Percentiles rank a stretch among this genome's conserved stretches.
These are phyloP conservation scores for Bryoerythrophyllum caledonicum DNA, from an alignment of 225 moss, liverwort and hornwort genomes.

Conservation along the genomic window DNA sequence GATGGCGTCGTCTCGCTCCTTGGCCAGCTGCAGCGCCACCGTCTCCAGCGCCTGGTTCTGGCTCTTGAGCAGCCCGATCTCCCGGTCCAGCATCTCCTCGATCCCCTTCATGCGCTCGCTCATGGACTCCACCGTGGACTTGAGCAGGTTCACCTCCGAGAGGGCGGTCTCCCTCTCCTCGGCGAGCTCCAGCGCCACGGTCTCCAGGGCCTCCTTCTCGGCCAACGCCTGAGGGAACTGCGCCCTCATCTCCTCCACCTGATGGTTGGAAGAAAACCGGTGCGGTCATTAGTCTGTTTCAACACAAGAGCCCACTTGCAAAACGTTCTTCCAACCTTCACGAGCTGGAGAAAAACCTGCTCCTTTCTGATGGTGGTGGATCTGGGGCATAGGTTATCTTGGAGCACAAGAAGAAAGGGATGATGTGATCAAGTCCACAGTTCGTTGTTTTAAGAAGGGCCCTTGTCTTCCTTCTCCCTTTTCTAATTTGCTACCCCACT, in stretches of 20 bases:
- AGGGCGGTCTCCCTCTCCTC: slow-evolving; percentile 76
- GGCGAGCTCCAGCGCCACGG: slow-evolving; percentile 83
- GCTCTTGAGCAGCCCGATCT: slow-evolving; percentile 65
- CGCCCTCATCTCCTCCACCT: slow-evolving; percentile 60
- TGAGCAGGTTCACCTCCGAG: slow-evolving; percentile 73
- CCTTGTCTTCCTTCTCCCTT: too few species aligned
- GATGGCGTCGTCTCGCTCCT: slow-evolving; percentile 70
- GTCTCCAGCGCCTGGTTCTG: slow-evolving; percentile 91
- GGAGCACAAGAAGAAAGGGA: too few species aligned
- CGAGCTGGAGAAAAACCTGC: too few species aligned
- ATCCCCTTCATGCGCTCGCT: slow-evolving; percentile 69
- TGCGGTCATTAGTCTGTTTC: too few species aligned
- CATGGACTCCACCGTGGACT: slow-evolving; percentile 71
- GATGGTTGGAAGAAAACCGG: too few species aligned
- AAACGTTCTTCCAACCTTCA: too few species aligned
- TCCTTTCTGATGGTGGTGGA: too few species aligned
- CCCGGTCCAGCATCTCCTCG: slow-evolving; percentile 73
- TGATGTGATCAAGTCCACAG: too few species aligned
- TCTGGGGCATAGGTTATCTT: too few species aligned
- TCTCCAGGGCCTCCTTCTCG: slow-evolving; percentile 82
- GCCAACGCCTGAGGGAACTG: slow-evolving; percentile 46
- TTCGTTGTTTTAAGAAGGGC: too few species aligned
- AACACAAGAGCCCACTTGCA: too few species aligned
- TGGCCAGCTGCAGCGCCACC: slow-evolving; percentile 81
- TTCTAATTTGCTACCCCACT: too few species aligned